Conservation (phyloP, 768 basidiomycete species). For the Tremella fuciformis region DNA sequence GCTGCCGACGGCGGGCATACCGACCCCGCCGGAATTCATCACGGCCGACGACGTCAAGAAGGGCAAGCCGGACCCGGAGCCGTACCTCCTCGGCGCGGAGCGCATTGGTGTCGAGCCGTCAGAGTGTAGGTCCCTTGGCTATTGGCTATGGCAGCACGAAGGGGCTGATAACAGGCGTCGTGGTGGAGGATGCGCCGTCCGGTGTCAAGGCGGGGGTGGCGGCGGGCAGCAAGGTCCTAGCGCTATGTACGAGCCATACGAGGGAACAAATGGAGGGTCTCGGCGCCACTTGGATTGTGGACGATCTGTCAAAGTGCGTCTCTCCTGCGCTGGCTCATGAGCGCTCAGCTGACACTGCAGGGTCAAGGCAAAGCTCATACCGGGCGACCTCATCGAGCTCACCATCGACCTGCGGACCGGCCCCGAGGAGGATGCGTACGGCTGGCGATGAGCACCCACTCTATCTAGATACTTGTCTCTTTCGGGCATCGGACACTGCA, state of each 20-base stretch:
- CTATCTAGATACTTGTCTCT: no score
- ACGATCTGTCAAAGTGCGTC: constrained; percentile 56
- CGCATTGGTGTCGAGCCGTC: constrained; percentile 60
- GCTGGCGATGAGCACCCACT: no score
- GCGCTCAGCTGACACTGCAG: constrained; percentile 3
- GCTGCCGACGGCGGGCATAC: constrained; percentile 63
- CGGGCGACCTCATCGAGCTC: constrained; percentile 3
- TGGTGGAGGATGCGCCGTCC: constrained; percentile 77
- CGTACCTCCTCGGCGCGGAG: constrained; percentile 74
- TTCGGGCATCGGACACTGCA: background rate
- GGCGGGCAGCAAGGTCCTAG: constrained; percentile 72
- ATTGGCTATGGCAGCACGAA: background rate
- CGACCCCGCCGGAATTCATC: constrained; percentile 63
- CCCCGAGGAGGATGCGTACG: no score
- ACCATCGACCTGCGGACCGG: constrained; percentile 3
- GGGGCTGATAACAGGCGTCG: constrained; percentile 60
- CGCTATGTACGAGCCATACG: constrained; percentile 76
- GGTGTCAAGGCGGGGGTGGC: constrained; percentile 72
- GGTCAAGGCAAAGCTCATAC: constrained; percentile 5
- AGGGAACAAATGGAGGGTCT: constrained; percentile 59
- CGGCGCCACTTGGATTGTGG: constrained; percentile 66
- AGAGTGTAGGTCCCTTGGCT: constrained; percentile 57
- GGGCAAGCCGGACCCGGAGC: constrained; percentile 86
- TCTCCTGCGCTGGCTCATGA: background rate
- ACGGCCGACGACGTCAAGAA: constrained; percentile 70